phyloP scores from a whole-genome alignment of 2,329 filamentous ascomycete genomes.

The Pseudovirgaria hyperparasitica region DNA sequence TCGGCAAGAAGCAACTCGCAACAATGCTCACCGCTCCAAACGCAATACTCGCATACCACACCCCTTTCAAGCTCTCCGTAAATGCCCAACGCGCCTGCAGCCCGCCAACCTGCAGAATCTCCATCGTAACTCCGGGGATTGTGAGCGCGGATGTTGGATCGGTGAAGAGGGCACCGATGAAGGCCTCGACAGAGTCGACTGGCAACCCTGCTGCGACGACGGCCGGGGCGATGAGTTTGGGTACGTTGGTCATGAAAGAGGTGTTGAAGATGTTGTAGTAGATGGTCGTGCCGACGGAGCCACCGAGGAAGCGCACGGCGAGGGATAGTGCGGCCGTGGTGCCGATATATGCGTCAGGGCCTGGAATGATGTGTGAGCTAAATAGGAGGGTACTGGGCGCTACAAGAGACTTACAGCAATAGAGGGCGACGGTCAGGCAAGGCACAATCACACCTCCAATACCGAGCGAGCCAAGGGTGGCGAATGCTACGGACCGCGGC shows the following conservation, averaged over 20 bases:
- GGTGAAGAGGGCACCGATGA: conserved; percentile 22
- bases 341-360: conserved; percentile 19
- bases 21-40: conserved; percentile 18
- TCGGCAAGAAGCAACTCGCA: conserved; percentile 17
- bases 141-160: too few species aligned
- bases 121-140: conserved; percentile 12
- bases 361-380: conserved; percentile 14
- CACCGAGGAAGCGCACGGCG: conserved; percentile 31
- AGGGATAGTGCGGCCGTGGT: conserved; percentile 30
- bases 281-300: conserved; percentile 22
- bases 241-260: conserved; percentile 14
- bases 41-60: conserved; percentile 19
- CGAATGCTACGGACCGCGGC: conserved; percentile 14
- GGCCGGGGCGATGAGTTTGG: conserved; percentile 13
- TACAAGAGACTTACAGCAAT: conserved; percentile 2
- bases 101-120: conserved; percentile 14
- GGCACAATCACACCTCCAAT: conserved; percentile 24
- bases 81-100: conserved; percentile 18
- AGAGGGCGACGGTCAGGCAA: conserved; percentile 18
- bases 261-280: conserved; percentile 24
- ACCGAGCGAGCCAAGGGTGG: conserved; percentile 22
- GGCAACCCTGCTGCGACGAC: conserved; percentile 27
- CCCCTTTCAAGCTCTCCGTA: conserved; percentile 18
- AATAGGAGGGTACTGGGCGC: background rate
- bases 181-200: conserved; percentile 18